Conservation (phyloP, 129 eudicot species). For the Arctium lappa region DNA sequence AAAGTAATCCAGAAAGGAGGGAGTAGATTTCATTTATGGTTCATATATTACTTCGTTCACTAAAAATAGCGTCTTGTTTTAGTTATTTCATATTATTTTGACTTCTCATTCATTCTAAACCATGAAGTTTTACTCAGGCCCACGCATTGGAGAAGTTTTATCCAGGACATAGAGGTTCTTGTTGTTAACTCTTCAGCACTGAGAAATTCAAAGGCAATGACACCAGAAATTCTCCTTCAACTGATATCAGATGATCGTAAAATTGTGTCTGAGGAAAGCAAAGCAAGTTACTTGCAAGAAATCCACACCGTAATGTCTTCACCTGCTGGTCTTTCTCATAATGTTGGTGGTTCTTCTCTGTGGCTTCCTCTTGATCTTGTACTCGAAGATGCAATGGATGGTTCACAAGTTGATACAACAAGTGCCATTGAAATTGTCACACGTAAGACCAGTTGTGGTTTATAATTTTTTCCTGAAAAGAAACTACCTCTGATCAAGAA, state of each 20-base stretch:
- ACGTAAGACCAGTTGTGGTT: slow-evolving; percentile 37
- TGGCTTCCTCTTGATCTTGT: slow-evolving; percentile 96
- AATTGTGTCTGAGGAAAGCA: slow-evolving; percentile 27
- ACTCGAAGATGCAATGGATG: slow-evolving; percentile 93
- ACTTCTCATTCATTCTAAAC: neutral
- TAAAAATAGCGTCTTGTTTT: neutral
- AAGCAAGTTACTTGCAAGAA: slow-evolving; percentile 42
- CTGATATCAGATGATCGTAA: slow-evolving; percentile 51
- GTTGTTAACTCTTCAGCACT: slow-evolving; percentile 56
- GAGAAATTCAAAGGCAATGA: slow-evolving; percentile 54
- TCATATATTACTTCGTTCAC: too few species aligned
- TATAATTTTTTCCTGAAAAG: neutral
- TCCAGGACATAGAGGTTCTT: slow-evolving; percentile 65
- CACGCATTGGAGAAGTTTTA: slow-evolving; percentile 62
- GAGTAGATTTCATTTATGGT: too few species aligned
- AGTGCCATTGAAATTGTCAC: slow-evolving; percentile 81
- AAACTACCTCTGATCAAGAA: neutral
- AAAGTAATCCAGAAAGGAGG: too few species aligned
- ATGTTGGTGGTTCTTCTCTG: slow-evolving; percentile 57
- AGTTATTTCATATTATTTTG: neutral
- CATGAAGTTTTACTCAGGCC: slow-evolving; percentile 43
- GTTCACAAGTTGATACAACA: slow-evolving; percentile 76
- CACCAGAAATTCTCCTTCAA: slow-evolving; percentile 48
- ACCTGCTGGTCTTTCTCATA: slow-evolving; percentile 59
- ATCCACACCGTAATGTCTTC: slow-evolving; percentile 39